These are phyloP conservation scores for Salvia hispanica DNA, from an alignment of 257 asterid genomes.

Conservation along the genomic window DNA sequence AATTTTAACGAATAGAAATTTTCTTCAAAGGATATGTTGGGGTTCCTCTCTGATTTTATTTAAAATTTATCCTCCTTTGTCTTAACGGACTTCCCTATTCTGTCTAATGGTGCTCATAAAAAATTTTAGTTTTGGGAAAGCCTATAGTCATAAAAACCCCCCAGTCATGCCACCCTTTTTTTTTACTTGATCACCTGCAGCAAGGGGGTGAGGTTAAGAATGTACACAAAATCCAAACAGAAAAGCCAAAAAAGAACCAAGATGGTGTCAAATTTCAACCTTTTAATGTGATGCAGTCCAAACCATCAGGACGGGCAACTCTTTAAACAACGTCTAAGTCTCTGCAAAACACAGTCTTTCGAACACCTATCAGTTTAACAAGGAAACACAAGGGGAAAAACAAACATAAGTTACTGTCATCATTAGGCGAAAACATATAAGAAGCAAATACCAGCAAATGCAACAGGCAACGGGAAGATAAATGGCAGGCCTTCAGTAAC, in stretches of 20 bases:
- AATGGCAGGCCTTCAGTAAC: conserved; percentile 20
- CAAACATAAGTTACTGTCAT: conserved; percentile 20
- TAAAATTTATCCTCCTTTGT: conserved; percentile 65
- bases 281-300: conserved; percentile 96
- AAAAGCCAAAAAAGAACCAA: conserved; percentile 26
- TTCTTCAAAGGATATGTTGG: conserved; percentile 75
- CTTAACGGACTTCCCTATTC: conserved; percentile 52
- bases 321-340: conserved; percentile 94
- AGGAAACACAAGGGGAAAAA: too few relatives aligned
- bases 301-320: conserved; percentile 83
- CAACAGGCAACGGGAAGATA: conserved; percentile 2
- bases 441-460: conserved; percentile 23
- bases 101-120: conserved; percentile 74
- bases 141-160: conserved; percentile 88
- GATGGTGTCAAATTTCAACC: conserved; percentile 49
- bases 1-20: conserved; percentile 17
- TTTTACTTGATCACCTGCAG: conserved; percentile 96
- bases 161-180: conserved; percentile 99
- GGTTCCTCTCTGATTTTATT: conserved; percentile 58
- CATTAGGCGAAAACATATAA: conserved; percentile 13
- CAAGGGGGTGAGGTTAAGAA: conserved; percentile 22
- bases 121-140: conserved; percentile 84
- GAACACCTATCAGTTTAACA: conserved; percentile 60
- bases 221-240: conserved; percentile 25
- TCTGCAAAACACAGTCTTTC: conserved; percentile 90